phyloP scores from a whole-genome alignment of 129 eudicot genomes.

The Pulicaria dysenterica region DNA sequence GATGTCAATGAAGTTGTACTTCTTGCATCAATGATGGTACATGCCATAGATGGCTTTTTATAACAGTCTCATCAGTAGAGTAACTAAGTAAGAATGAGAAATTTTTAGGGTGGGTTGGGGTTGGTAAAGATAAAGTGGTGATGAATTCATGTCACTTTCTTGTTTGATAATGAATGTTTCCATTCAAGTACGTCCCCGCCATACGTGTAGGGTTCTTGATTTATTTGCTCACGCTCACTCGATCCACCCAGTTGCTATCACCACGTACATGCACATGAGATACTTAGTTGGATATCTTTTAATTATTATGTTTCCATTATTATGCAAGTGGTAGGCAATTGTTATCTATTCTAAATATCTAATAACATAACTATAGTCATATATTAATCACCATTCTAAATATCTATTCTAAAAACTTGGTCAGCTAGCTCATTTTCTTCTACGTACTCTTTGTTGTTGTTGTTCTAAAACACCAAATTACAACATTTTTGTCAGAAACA shows the following conservation, averaged over 20 bases:
- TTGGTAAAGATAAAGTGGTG: conserved; percentile 4
- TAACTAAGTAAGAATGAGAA: background rate
- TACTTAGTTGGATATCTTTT: conserved; percentile 8
- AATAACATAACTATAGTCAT: too few relatives aligned
- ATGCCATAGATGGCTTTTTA: too few relatives aligned
- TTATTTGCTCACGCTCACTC: conserved; percentile 23
- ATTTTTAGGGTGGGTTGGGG: background rate
- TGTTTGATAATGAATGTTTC: conserved; percentile 24
- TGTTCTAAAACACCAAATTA: too few relatives aligned
- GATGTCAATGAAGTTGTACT: too few relatives aligned
- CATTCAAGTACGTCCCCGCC: too few relatives aligned
- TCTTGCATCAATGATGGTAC: too few relatives aligned
- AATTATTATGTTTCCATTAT: conserved; percentile 26
- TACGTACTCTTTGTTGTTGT: too few relatives aligned
- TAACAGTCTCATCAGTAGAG: background rate
- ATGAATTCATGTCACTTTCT: background rate
- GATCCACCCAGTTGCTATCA: conserved; percentile 9
- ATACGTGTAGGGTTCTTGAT: conserved; percentile 10
- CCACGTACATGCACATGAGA: conserved; percentile 19
- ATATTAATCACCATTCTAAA: too few relatives aligned
- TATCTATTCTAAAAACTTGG: too few relatives aligned
- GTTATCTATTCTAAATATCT: conserved; percentile 3
- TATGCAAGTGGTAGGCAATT: conserved; percentile 6
- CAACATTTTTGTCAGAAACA: too few relatives aligned
- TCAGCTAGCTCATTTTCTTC: too few relatives aligned